These are phyloP conservation scores for Rubus idaeus DNA, from an alignment of 306 rosid genomes.

Conservation along the genomic window DNA sequence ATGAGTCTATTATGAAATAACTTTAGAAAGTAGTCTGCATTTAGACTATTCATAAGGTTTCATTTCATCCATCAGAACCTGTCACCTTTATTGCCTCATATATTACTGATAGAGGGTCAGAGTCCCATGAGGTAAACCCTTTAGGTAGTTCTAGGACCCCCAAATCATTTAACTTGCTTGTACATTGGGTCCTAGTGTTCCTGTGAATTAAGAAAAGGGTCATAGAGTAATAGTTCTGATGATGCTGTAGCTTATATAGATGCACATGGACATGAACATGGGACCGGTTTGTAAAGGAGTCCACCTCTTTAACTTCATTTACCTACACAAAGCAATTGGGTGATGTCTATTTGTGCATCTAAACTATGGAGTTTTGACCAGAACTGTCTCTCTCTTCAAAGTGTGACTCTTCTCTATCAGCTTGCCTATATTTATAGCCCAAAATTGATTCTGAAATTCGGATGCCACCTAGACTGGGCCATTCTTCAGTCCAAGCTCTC, in stretches of 20 bases:
- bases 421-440: background rate
- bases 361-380: background rate
- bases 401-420: background rate
- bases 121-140: background rate
- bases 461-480: background rate
- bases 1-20: background rate
- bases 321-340: background rate
- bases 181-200: slow-evolving; percentile 14
- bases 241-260: background rate
- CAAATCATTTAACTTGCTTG: slow-evolving; percentile 19
- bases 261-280: background rate
- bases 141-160: slow-evolving; percentile 8
- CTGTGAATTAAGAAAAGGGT: background rate
- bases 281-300: background rate
- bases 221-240: background rate
- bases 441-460: background rate
- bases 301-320: background rate
- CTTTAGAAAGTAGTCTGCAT: background rate
- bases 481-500: background rate
- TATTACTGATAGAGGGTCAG: background rate
- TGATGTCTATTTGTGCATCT: background rate
- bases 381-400: slow-evolving; percentile 1
- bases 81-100: background rate
- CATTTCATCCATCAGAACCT: background rate
- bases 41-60: background rate